Conservation (phyloP, 2,329 filamentous ascomycete species). For the Sclerotinia trifoliorum region DNA sequence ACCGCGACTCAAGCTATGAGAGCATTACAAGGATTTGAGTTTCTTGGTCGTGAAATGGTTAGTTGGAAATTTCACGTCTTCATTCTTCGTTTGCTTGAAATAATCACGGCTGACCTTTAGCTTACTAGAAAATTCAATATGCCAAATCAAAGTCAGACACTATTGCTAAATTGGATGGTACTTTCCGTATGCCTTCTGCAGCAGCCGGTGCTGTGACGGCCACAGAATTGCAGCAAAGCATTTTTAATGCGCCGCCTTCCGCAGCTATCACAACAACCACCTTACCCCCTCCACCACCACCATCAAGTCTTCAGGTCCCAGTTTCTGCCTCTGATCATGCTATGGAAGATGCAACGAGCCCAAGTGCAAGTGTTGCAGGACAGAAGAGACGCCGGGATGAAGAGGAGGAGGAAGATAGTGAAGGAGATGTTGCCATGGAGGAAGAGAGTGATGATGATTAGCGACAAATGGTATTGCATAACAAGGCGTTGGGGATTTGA, state of each 20-base stretch:
- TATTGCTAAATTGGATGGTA: constrained; percentile 87
- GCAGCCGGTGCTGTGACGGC: constrained; percentile 58
- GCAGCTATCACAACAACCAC: constrained; percentile 43
- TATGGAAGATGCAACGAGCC: constrained; percentile 52
- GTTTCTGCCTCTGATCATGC: constrained; percentile 47
- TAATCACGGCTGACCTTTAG: neutral
- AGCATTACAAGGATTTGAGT: constrained; percentile 78
- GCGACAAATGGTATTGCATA: constrained; percentile 24
- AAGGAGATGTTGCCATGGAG: constrained; percentile 61
- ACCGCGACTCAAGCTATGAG: constrained; percentile 94
- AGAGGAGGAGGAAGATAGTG: constrained; percentile 63
- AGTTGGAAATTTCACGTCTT: constrained; percentile 40
- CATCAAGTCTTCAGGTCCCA: constrained; percentile 47
- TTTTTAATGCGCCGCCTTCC: constrained; percentile 69
- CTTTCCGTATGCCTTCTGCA: constrained; percentile 68
- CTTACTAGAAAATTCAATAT: constrained; percentile 77
- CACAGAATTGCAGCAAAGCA: constrained; percentile 74
- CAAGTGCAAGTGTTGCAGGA: constrained; percentile 52
- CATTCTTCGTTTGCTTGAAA: neutral
- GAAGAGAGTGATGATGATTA: constrained; percentile 49
- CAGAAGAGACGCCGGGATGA: constrained; percentile 72
- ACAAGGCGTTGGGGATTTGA: constrained; percentile 33
- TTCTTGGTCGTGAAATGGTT: constrained; percentile 84
- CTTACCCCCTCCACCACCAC: constrained; percentile 44
- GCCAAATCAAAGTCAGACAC: constrained; percentile 86